Base-by-base conservation (phyloP, 345 rosid species). In the Dipteronia dyeriana region DNA sequence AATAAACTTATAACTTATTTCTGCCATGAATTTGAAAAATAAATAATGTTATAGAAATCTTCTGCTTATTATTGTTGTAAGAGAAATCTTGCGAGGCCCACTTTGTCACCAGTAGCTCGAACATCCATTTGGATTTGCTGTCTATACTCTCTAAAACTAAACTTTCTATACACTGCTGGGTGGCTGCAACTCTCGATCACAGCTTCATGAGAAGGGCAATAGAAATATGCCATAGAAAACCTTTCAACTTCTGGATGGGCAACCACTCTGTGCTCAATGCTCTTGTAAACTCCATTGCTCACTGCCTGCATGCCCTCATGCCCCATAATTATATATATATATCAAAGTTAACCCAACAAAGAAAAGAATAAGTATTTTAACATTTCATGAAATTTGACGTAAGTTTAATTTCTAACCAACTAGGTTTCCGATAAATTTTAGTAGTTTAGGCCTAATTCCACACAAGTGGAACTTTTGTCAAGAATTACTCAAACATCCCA, bases 81-180 rank as follows among this genome's bases (percentile, higher is more conserved):
- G 67, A 85, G 92, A 80, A 94, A 94, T 79, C 89, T 82, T n/a
- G 94, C 78, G 60, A 92, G 87, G 22, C 98, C 97, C 22, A 90
- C 87, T 83, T 94, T 94, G 68, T 85, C 87, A 49, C 97, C 98
- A 4, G 89, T 87, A 68, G 84, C 88, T 77, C 82, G 71, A 45
- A 90, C 82, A 82, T 94, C 97, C 75, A 74, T 80, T 53, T 77
- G 82, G 22, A 81, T 81, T 85, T 92, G 92, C 76, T 80, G 78
- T 57, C 47, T 86, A 20, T 89, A 91, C 73, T 92, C 95, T 47
- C 66, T 77, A 82, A 86, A 89, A 66, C 83, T 92, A 62, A 94
- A 94, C 19, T 84, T 88, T 70, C 81, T 84, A 69, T 90, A 91
- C 41, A 84, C 43, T 29, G 89, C 64, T 49, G 91, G 89, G 59